A percentile compares a stretch with the other conserved stretches of the same genome.
Conservation (phyloP, 31 red algal species). For the Odonthalia washingtoniensis region DNA sequence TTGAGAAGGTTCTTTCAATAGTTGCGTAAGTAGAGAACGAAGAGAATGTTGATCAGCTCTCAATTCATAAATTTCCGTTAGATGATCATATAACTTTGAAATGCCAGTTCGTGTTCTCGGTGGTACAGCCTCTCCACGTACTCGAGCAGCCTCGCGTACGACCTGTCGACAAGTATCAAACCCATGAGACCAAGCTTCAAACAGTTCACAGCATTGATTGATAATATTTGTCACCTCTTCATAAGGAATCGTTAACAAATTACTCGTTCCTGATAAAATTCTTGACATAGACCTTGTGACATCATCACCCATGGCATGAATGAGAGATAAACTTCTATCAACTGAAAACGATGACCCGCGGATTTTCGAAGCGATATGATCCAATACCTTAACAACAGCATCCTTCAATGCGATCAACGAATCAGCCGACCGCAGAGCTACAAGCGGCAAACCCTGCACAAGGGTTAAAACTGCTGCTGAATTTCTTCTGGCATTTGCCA, state of each 20-base stretch:
- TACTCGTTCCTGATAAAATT: constrained; percentile 49
- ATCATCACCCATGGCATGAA: constrained; percentile 64
- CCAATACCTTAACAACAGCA: constrained; percentile 54
- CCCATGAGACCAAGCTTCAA: constrained; percentile 74
- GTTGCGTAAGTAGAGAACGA: too few species aligned
- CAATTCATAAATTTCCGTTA: too few species aligned
- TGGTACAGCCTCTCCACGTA: too few species aligned
- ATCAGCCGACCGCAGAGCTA: constrained; percentile 71
- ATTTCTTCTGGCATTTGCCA: constrained; percentile 59
- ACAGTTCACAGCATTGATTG: constrained; percentile 70
- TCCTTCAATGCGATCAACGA: constrained; percentile 48
- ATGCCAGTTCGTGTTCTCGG: too few species aligned
- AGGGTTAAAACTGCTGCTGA: constrained; percentile 64
- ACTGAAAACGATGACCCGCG: constrained; percentile 74
- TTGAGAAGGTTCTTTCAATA: too few species aligned
- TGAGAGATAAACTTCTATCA: constrained; percentile 68
- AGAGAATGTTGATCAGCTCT: too few species aligned
- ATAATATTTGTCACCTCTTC: constrained; percentile 46
- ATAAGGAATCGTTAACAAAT: constrained; percentile 56
- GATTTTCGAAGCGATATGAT: constrained; percentile 69
- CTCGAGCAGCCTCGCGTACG: constrained; percentile 61
- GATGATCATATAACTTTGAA: too few species aligned
- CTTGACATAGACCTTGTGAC: constrained; percentile 57
- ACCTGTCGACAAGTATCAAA: constrained; percentile 79
- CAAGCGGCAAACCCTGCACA: constrained; percentile 68